phyloP scores from a whole-genome alignment of 306 rosid species.

The Quercus bicolor region DNA sequence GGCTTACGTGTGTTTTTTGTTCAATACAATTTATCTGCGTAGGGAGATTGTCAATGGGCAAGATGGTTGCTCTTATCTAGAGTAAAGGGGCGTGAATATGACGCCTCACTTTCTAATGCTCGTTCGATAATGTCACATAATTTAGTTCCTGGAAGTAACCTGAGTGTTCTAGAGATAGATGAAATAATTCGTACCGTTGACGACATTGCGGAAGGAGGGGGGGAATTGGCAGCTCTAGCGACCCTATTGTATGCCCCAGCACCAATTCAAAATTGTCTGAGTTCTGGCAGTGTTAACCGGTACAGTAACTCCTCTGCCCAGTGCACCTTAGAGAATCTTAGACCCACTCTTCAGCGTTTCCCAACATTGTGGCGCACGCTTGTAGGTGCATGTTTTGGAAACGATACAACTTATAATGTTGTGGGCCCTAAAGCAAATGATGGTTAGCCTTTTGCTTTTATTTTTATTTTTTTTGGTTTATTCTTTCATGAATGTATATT shows the following conservation, averaged over 20 bases:
- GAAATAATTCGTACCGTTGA: conserved; percentile 91
- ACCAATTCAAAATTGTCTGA: conserved; percentile 79
- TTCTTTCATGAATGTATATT: conserved; percentile 8
- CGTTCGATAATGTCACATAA: conserved; percentile 60
- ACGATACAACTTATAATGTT: conserved; percentile 51
- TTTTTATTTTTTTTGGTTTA: conserved; percentile 5
- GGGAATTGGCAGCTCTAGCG: conserved; percentile 94
- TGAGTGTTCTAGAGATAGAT: conserved; percentile 61
- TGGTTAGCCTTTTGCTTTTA: conserved; percentile 50
- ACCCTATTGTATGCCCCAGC: conserved; percentile 79
- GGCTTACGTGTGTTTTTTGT: conserved; percentile 19
- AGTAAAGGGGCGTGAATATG: conserved; percentile 77
- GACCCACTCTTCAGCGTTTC: conserved; percentile 76
- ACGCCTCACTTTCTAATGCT: conserved; percentile 87
- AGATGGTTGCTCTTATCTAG: conserved; percentile 84
- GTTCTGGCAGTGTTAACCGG: conserved; percentile 77
- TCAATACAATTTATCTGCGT: conserved; percentile 32
- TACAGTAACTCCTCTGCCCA: conserved; percentile 76
- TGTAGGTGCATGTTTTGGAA: conserved; percentile 75
- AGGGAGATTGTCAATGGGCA: conserved; percentile 95
- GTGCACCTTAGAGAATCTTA: conserved; percentile 92
- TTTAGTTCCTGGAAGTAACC: conserved; percentile 58
- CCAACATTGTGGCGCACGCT: conserved; percentile 86
- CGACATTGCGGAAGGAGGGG: conserved; percentile 97
- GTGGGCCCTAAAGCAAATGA: conserved; percentile 57